These are phyloP conservation scores for Polygonum aviculare DNA, from an alignment of 148 eudicot genomes.

Conservation along the genomic window DNA sequence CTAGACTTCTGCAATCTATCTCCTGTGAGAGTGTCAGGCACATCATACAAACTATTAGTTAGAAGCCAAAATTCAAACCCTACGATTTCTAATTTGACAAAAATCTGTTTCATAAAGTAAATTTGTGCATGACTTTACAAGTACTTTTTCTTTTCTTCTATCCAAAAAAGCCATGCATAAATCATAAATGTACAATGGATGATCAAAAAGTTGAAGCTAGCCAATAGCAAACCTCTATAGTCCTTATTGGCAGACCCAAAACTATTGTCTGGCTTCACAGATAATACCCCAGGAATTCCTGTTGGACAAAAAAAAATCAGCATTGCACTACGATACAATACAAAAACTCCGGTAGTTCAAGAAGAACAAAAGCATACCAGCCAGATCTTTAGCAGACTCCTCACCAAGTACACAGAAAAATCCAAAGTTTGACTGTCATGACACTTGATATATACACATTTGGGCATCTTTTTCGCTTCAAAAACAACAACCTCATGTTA, in stretches of 20 bases:
- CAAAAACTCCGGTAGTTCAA: not conserved
- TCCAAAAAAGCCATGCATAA: not conserved
- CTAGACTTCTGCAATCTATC: conserved; percentile 14
- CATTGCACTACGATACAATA: not conserved
- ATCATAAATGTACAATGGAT: not conserved
- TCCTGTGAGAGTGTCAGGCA: conserved; percentile 39
- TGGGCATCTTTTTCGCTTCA: conserved; percentile 77
- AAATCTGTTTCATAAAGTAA: not conserved
- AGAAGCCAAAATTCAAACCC: not conserved
- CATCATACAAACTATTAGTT: not conserved
- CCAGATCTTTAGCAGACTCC: conserved; percentile 51
- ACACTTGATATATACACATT: conserved; percentile 74
- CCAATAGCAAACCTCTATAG: conserved; percentile 54
- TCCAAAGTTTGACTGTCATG: conserved; percentile 60
- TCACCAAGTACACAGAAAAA: conserved; percentile 80
- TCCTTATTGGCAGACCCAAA: conserved; percentile 49
- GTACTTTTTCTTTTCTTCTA: not conserved
- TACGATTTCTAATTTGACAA: not conserved
- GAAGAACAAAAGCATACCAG: conserved; percentile 30
- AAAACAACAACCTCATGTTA: conserved; percentile 6
- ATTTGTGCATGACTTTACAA: not conserved
- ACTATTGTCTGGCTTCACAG: conserved; percentile 50
- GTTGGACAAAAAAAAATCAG: conserved; percentile 17
- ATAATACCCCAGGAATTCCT: conserved; percentile 74
- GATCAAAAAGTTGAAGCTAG: not conserved